A percentile compares a stretch with the other conserved stretches of the same genome.
Evolutionary conservation across 257 asterid genomes (phyloP).

Genomic region (Solanum chaucha): DNA sequence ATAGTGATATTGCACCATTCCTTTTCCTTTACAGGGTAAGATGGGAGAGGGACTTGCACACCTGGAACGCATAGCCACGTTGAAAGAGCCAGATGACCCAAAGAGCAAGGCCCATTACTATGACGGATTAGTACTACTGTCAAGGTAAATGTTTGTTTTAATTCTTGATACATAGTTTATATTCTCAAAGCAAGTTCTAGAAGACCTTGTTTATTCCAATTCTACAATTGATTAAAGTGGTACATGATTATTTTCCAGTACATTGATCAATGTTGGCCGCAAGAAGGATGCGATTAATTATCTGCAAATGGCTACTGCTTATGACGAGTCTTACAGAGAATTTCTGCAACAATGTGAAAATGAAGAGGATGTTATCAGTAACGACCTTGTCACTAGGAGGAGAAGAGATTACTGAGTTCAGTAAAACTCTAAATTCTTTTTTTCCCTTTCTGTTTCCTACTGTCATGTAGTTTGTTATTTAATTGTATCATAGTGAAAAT

Average conservation of each 20-base stretch:
- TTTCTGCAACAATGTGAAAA: background rate
- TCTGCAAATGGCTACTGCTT: slow-evolving; percentile 1
- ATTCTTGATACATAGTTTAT: background rate
- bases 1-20: background rate
- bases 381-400: background rate
- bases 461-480: background rate
- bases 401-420: background rate
- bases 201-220: background rate
- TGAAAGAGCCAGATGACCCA: slow-evolving; percentile 65
- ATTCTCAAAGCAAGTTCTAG: background rate
- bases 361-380: background rate
- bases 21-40: slow-evolving; percentile 43
- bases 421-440: background rate
- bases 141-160: slow-evolving; percentile 36
- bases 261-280: slow-evolving; percentile 27
- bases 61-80: slow-evolving; percentile 58
- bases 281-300: background rate
- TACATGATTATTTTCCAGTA: slow-evolving; percentile 22
- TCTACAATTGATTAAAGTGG: background rate
- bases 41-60: slow-evolving; percentile 57
- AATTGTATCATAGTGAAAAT: background rate
- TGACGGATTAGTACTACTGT: slow-evolving; percentile 56
- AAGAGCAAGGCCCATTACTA: slow-evolving; percentile 71
- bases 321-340: slow-evolving; percentile 3
- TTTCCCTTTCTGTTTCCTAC: background rate